Base-by-base conservation (phyloP, 1,284 basidiomycete species). In the Cystobasidiaceae sp. region DNA sequence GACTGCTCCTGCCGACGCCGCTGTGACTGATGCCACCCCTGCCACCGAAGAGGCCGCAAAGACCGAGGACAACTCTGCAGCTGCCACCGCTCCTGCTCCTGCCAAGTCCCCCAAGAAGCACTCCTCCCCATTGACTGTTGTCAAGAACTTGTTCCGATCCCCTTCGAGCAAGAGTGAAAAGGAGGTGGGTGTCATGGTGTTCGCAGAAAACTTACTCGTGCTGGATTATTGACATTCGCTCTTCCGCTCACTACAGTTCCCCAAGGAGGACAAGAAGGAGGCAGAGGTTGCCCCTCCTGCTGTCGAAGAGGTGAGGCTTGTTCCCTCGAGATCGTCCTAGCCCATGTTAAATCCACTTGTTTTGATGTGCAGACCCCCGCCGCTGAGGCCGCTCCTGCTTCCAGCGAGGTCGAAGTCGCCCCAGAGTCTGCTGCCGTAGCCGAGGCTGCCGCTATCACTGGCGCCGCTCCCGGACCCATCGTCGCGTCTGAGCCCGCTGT, bases 241-340 rank as follows among this genome's bases (percentile, higher is more conserved):
- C 28, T 33, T 13, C 8, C 50, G 11, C 25, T 32, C 50, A 32
- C 28, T 49, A 11, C 13, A n/a, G n/a, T n/a, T n/a, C 25, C 50
- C 39, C 54, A 64, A 51, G 43, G 61, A 63, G 41, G 46, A 63
- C 17, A 54, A 34, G 41, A 63, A 63, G 25, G 60, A 64, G 32
- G 61, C 30, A 43, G 45, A 33, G 41, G 25, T 19, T 48, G 57
- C 45, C 28, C 21, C 57, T 25, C 28, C 39, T n/a, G 43, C 21
- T 37, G 48, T 41, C 37, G 54, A 44, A 21, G 54, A 56, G 54
- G 54, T 56, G 39, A 56, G 54, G 41, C 39, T 41, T 7, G 21
- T 49, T 23, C 3, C 8, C 8, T 19, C 27, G 6, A 15, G 7
- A 21, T 37, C 19, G 15, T 17, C 3, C 19, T 9, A 9, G 7